Base-by-base conservation (phyloP, 163 green algal genomes). In the Chlorella variabilis region DNA sequence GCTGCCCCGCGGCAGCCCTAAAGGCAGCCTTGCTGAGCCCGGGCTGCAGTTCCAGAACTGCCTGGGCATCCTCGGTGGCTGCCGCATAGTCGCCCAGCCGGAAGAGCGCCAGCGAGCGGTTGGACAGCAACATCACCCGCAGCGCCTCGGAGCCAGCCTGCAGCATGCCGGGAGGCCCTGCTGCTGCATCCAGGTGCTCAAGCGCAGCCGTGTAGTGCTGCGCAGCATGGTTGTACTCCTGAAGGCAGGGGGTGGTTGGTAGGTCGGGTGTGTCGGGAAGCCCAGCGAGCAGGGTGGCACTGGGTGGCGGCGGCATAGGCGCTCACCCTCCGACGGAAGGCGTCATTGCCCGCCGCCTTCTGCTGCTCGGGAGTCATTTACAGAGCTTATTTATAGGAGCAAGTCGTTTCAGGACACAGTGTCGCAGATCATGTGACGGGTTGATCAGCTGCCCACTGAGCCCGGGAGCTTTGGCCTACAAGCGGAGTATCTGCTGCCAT, bases 41-140 rank as follows among this genome's bases (percentile, higher is more conserved):
- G 18, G 38, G 27, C 0, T 71, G 41, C 25, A 51, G n/a, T 6
- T 20, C 7, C 27, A 86, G 48, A n/a, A 27, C 73, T 2, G 36
- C 81, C 34, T 63, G 25, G 20, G 73, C 81, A 25, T 86, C 81
- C 15, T n/a, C 17, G 1, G n/a, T 25, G 17, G 73, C 45, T 3
- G 34, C 77, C 5, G 51, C 73, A 42, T 78, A 86, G 4, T 45
- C 7, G 4, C 81, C 81, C 49, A 78, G 13, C 0, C 74, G 29
- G 36, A 67, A 51, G 15, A 23, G 36, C 23, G n/a, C 45, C 73
- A 83, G 49, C 2, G 67, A 29, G 0, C 78, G 67, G 29, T 84
- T 84, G 38, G 38, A 38, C 23, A 84, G 67, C 29, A 84, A 68
- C 20, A 54, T 42, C 29, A 63, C 18, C 13, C 29, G n/a, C 77